phyloP scores from a whole-genome alignment of 257 asterid species.

The Solanum virginianum region DNA sequence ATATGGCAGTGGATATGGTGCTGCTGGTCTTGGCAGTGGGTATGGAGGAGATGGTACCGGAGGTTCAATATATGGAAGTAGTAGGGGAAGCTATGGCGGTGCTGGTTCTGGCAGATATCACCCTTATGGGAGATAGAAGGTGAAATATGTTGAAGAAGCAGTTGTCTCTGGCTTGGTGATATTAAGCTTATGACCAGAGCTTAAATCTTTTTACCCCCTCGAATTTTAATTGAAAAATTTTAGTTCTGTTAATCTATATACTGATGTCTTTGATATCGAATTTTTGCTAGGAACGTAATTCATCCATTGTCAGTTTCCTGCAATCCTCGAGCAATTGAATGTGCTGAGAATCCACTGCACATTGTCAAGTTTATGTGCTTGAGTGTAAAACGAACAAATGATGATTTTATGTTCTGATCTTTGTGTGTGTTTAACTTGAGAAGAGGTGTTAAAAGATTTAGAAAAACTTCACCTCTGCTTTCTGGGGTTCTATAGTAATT shows the following conservation, averaged over 20 bases:
- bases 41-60: background rate
- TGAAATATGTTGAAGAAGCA: background rate
- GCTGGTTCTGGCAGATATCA: slow-evolving; percentile 39
- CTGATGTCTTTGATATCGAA: background rate
- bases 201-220: background rate
- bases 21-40: slow-evolving; percentile 15
- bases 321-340: background rate
- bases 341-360: background rate
- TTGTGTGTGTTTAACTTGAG: background rate
- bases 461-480: too few species aligned
- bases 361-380: background rate
- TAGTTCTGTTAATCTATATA: background rate
- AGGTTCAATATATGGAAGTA: slow-evolving; percentile 11
- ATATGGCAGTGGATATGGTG: slow-evolving; percentile 11
- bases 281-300: background rate
- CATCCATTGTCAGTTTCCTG: background rate
- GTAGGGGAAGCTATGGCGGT: slow-evolving; percentile 22
- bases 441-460: background rate
- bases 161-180: background rate
- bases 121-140: slow-evolving; percentile 42
- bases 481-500: too few species aligned
- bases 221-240: background rate
- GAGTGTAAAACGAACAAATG: background rate
- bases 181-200: background rate
- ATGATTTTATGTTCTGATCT: background rate